Conservation (phyloP, 83 land plant genomes). For the Diphasiastrum complanatum region DNA sequence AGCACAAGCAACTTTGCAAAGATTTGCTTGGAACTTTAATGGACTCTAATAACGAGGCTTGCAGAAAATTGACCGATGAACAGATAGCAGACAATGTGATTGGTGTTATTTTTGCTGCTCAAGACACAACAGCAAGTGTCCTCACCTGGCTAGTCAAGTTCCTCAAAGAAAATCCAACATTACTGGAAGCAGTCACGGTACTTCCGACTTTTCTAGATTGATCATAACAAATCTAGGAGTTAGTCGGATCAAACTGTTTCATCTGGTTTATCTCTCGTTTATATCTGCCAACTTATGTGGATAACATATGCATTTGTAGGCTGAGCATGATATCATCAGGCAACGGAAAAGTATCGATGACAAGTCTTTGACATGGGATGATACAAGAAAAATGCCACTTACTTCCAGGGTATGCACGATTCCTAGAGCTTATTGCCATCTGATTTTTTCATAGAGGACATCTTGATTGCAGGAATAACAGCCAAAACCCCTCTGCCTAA, state of each 20-base stretch:
- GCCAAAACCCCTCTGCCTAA: too few relatives aligned
- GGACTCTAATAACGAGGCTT: slow-evolving; percentile 41
- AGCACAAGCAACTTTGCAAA: neutral
- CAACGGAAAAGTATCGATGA: slow-evolving; percentile 20
- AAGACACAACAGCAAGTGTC: slow-evolving; percentile 84
- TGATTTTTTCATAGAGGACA: too few relatives aligned
- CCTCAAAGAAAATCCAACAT: slow-evolving; percentile 48
- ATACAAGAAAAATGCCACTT: slow-evolving; percentile 63
- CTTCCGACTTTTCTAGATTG: too few relatives aligned
- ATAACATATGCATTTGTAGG: slow-evolving; percentile 25
- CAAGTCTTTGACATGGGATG: slow-evolving; percentile 50
- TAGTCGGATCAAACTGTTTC: neutral
- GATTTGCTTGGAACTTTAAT: slow-evolving; percentile 60
- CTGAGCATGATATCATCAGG: slow-evolving; percentile 58
- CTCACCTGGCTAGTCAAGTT: slow-evolving; percentile 84
- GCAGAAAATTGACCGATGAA: slow-evolving; percentile 46
- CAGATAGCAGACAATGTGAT: slow-evolving; percentile 86
- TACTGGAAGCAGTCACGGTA: slow-evolving; percentile 67
- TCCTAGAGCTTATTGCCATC: neutral
- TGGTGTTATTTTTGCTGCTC: slow-evolving; percentile 85
- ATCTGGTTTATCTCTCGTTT: neutral
- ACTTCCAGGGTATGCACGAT: slow-evolving; percentile 49
- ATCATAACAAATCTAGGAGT: too few relatives aligned
- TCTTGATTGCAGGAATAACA: too few relatives aligned
- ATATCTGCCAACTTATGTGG: neutral